A percentile compares a stretch with the other conserved stretches of the same genome.
phyloP scores from a whole-genome alignment of 164 flowering plant genomes.

The Liriodendron chinense region DNA sequence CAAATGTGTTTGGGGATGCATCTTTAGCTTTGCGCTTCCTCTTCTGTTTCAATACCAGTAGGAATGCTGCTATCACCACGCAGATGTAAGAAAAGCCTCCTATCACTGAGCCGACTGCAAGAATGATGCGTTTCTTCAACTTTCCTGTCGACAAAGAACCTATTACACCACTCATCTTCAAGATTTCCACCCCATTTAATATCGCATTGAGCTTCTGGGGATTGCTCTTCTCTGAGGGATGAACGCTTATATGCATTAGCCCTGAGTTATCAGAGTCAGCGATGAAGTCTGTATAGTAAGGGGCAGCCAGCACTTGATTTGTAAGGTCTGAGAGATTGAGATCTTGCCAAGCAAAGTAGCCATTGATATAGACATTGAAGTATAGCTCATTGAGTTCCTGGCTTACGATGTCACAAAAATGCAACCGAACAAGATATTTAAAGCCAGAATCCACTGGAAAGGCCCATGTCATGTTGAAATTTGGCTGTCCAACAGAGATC shows the following conservation, averaged over 20 bases:
- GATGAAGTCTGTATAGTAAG: conserved; percentile 71
- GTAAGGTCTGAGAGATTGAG: conserved; percentile 71
- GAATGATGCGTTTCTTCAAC: conserved; percentile 9
- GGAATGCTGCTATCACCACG: background rate
- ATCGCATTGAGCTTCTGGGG: conserved; percentile 48
- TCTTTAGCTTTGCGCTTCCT: no score
- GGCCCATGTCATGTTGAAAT: conserved; percentile 54
- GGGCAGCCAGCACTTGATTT: conserved; percentile 50
- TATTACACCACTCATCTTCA: conserved; percentile 55
- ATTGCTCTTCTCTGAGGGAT: conserved; percentile 59
- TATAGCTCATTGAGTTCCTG: conserved; percentile 38
- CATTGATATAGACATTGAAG: conserved; percentile 78
- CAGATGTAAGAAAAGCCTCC: background rate
- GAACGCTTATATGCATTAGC: conserved; percentile 49
- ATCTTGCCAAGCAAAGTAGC: conserved; percentile 43
- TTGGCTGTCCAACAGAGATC: conserved; percentile 23
- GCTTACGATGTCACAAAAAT: conserved; percentile 90
- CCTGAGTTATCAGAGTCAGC: conserved; percentile 39
- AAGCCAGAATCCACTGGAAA: conserved; percentile 54
- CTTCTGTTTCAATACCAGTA: background rate
- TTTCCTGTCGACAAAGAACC: conserved; percentile 34
- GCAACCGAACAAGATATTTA: conserved; percentile 66
- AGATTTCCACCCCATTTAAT: conserved; percentile 80
- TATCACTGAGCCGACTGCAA: background rate
- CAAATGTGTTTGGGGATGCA: no score